Percentiles rank a stretch among this genome's conserved stretches.
These are phyloP conservation scores for Cotoneaster glaucophyllus DNA, from an alignment of 306 rosid species.

Conservation along the genomic window DNA sequence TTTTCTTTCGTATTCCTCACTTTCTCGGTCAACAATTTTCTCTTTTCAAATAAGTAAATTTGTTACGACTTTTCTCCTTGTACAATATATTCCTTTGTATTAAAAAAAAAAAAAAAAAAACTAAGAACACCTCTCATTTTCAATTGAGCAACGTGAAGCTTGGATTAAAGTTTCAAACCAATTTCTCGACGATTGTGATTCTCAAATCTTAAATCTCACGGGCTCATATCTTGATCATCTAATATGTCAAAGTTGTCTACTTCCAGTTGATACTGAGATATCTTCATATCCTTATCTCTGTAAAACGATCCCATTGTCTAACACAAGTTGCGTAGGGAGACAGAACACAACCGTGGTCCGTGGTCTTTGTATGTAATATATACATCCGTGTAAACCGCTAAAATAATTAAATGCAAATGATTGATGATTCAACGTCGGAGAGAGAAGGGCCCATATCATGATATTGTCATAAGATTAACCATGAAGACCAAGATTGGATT, in stretches of 20 bases:
- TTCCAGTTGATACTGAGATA: background rate
- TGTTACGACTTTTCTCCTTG: background rate
- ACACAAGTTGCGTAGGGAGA: background rate
- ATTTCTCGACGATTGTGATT: background rate
- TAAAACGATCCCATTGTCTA: background rate
- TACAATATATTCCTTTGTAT: background rate
- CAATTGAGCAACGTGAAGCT: background rate
- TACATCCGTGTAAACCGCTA: background rate
- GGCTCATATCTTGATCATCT: background rate
- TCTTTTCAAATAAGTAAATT: no score
- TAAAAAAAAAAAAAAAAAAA: no score
- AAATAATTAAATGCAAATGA: constrained; percentile 7
- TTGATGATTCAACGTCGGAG: background rate
- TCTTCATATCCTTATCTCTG: background rate
- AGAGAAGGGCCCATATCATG: background rate
- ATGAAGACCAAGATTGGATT: background rate
- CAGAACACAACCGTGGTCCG: background rate
- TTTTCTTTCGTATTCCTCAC: background rate
- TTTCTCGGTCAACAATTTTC: background rate
- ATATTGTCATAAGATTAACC: background rate
- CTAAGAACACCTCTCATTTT: background rate
- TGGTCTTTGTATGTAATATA: background rate
- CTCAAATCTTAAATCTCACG: constrained; percentile 2
- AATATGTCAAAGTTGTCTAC: background rate
- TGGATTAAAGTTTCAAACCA: background rate